Conservation (phyloP, 2,329 filamentous ascomycete species). For the Trichoderma afroharzianum region DNA sequence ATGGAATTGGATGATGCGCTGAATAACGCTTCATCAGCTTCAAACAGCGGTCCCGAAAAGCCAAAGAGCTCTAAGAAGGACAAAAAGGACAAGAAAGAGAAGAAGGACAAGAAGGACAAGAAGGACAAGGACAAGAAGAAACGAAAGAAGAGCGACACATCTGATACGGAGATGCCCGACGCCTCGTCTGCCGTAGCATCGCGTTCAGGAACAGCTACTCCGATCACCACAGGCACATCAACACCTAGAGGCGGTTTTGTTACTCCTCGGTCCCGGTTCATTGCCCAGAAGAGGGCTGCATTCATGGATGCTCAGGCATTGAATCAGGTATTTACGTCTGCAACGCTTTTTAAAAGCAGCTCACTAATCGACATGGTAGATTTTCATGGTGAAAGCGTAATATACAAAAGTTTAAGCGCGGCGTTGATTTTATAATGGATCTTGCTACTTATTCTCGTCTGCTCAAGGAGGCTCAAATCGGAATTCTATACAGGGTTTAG, state of each 20-base stretch:
- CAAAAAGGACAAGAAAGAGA: constrained; percentile 42
- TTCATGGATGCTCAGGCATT: constrained; percentile 76
- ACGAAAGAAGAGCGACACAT: constrained; percentile 38
- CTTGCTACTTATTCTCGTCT: not conserved
- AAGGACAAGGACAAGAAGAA: constrained; percentile 49
- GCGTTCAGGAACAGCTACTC: constrained; percentile 35
- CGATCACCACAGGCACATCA: constrained; percentile 42
- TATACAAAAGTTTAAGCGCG: not conserved
- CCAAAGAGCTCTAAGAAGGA: constrained; percentile 33
- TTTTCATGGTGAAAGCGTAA: constrained; percentile 63
- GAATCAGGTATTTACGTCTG: constrained; percentile 64
- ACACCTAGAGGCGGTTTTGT: constrained; percentile 66
- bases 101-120: constrained; percentile 40
- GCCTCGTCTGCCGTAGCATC: constrained; percentile 24
- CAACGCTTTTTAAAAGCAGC: constrained; percentile 2
- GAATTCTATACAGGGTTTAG: not conserved
- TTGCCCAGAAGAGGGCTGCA: constrained; percentile 82
- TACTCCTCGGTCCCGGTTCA: constrained; percentile 64
- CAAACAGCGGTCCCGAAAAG: constrained; percentile 26
- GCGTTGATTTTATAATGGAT: not conserved
- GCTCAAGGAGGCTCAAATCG: not conserved
- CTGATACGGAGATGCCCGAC: constrained; percentile 20
- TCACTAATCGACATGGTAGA: constrained; percentile 34
- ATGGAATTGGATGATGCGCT: constrained; percentile 9
- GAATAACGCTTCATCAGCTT: not conserved